These are phyloP conservation scores for Chrysopogon serrulatus DNA, from an alignment of 176 grass and related monocot species.

Conservation along the genomic window DNA sequence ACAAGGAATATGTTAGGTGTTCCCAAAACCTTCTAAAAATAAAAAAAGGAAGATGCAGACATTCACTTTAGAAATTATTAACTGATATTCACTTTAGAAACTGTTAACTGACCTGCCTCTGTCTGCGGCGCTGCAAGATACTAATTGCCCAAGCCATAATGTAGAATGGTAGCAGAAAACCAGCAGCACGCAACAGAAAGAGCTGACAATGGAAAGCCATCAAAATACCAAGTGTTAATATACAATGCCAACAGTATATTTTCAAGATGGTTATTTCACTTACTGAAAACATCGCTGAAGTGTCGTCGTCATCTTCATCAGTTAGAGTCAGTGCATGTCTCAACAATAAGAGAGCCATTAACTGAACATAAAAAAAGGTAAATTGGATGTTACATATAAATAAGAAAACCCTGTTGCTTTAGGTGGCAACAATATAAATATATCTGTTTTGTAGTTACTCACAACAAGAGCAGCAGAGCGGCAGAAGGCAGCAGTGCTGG, in stretches of 20 bases:
- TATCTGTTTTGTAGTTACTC: conserved; percentile 22
- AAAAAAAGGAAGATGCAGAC: conserved; percentile 3
- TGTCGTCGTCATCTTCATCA: conserved; percentile 81
- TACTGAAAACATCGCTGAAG: conserved; percentile 86
- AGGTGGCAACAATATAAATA: conserved; percentile 24
- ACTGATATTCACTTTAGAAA: too few relatives aligned
- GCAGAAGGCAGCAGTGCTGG: conserved; percentile 63
- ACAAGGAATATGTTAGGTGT: neutral
- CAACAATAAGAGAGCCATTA: conserved; percentile 83
- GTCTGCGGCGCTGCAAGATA: conserved; percentile 74
- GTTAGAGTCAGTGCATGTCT: conserved; percentile 83
- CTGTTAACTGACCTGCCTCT: conserved; percentile 61
- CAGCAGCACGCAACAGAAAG: conserved; percentile 79
- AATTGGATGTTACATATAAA: neutral
- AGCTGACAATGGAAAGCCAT: conserved; percentile 43
- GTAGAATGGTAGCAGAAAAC: conserved; percentile 90
- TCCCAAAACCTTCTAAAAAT: neutral
- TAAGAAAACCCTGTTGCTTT: conserved; percentile 21
- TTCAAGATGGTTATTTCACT: conserved; percentile 30
- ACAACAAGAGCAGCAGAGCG: conserved; percentile 86
- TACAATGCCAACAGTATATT: neutral
- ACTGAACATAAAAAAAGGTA: conserved; percentile 39
- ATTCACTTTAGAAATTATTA: neutral
- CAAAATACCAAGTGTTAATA: conserved; percentile 17
- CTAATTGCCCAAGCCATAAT: conserved; percentile 92